Base-by-base conservation (phyloP, 441 rosid genomes). In the Erodium moschatum region DNA sequence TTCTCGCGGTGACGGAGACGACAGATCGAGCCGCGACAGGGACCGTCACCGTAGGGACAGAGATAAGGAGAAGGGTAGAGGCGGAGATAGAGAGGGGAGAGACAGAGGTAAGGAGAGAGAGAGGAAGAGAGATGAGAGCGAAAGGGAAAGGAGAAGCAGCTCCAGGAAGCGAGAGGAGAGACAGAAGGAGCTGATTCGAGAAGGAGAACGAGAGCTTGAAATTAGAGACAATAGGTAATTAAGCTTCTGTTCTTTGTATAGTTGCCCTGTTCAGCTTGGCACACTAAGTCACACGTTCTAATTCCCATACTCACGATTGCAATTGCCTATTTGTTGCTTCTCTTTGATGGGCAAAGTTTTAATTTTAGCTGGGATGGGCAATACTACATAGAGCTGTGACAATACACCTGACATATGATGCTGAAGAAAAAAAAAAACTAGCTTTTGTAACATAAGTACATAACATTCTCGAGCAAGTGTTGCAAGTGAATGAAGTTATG, bases 181-280 rank as follows among this genome's bases (percentile, higher is more conserved):
- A 69, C 66, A 79, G 66, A 72, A 64, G 31, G 64, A 67, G 67
- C 33, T 60, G 50, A 78, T 76, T 56, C 70, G 48, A 15, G 69
- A 74, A 42, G 44, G 18, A 5, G 60, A 73, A 61, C 69, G 68
- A 29, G 81, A 78, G 67, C 24, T 83, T 10, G 83, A 84, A 31
- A 74, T 74, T 70, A 78, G 88, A 67, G 97, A 88, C 61, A 83
- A 80, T 85, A 89, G 92, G 96, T 86, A 72, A 33, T 42, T 42
- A 9, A 42, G 48, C 54, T 48, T 40, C 7, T 40, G 11, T 40
- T 40, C 38, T 33, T 33, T 5, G 6, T 33, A 33, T 33, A 33
- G 6, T 33, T 33, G 38, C 38, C 13, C 9, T 8, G 48, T 42
- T 42, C 48, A 42, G 48, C 3, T 42, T 42, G 2, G n/a, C n/a